Base-by-base conservation (phyloP, 2,329 filamentous ascomycete genomes). In the Periglandula ipomoeae region DNA sequence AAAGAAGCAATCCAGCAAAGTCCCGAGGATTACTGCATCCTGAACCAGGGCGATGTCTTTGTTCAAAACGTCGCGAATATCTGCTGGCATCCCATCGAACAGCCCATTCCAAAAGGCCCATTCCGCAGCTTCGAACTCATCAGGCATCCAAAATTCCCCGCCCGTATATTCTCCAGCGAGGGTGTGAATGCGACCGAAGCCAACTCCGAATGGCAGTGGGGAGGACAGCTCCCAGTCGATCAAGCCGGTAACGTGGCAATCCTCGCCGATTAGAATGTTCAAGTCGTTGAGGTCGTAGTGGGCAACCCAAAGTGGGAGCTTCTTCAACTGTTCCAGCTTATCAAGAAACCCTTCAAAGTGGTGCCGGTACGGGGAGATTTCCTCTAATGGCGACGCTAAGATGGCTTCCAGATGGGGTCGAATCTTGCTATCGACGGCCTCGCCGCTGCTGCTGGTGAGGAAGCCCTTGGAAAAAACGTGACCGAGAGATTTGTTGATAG, bases 21-120 rank as follows among this genome's bases (percentile, higher is more conserved):
- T 65, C 22, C 52, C 59, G 19, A 63, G 52, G 9, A 61, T 55
- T 13, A 64, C 56, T 5, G 53, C 57, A 46, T 64, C 58, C 51
- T 65, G 61, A 26, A 64, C 55, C 32, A 62, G 52, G 19, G 52
- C 48, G 35, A 67, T 57, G 17, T 61, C 57, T 61, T 60, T 41
- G 43, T 64, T 60, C 35, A 70, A 51, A 17, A 59, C 52, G 38
- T 56, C 57, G 35, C 56, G 55, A 55, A 53, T 52, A 46, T 58
- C 38, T 23, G 42, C 20, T 2, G 58, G 40, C 56, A 59, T 64
- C 11, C 56, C 59, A 34, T 49, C 39, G 24, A 62, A 57, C 26
- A 62, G 38, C 32, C 53, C 52, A 30, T 47, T 44, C 60, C 58
- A 62, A 48, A 64, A 59, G 17, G 20, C 56, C 34, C 53, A 44